Evolutionary conservation across 2,329 filamentous ascomycete species (phyloP).

Genomic region (Harringtonia aguacate): DNA sequence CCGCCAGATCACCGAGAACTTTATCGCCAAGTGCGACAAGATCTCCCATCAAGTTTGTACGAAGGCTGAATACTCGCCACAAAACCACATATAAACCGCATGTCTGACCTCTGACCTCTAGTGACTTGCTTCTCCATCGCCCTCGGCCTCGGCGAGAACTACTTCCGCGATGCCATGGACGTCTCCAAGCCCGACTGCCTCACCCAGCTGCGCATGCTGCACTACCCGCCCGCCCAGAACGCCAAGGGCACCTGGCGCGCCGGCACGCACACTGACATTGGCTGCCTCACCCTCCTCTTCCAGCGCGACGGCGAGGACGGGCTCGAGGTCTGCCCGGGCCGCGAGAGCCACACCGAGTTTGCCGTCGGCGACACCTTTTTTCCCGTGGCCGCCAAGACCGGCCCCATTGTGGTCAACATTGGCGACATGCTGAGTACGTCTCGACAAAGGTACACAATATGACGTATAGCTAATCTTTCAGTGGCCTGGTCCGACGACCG

Average conservation of each 20-base stretch:
- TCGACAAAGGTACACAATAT: too few relatives aligned
- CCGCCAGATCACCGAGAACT: background rate
- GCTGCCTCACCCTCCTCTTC: slow-evolving; percentile 50
- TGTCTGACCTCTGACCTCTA: background rate
- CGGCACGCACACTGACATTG: slow-evolving; percentile 51
- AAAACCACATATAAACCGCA: background rate
- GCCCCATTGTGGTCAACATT: background rate
- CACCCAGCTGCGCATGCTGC: slow-evolving; percentile 17
- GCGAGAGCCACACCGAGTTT: slow-evolving; percentile 47
- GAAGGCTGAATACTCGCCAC: too few relatives aligned
- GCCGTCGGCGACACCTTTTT: slow-evolving; percentile 37
- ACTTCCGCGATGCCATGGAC: slow-evolving; percentile 1
- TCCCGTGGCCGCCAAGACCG: background rate
- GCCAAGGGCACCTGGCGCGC: slow-evolving; percentile 42
- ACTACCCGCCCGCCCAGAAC: slow-evolving; percentile 19
- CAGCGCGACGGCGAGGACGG: slow-evolving; percentile 48
- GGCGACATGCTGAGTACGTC: background rate
- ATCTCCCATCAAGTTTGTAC: slow-evolving; percentile 1
- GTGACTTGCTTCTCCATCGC: background rate
- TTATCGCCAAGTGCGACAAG: slow-evolving; percentile 1
- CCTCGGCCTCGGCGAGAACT: background rate
- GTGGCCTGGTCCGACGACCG: slow-evolving; percentile 53
- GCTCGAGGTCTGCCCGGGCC: slow-evolving; percentile 52
- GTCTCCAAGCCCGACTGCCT: background rate
- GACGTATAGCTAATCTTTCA: too few relatives aligned